A percentile compares a stretch with the other conserved stretches of the same genome.
Conservation (phyloP, 768 basidiomycete genomes). For the Suillus subalutaceus region DNA sequence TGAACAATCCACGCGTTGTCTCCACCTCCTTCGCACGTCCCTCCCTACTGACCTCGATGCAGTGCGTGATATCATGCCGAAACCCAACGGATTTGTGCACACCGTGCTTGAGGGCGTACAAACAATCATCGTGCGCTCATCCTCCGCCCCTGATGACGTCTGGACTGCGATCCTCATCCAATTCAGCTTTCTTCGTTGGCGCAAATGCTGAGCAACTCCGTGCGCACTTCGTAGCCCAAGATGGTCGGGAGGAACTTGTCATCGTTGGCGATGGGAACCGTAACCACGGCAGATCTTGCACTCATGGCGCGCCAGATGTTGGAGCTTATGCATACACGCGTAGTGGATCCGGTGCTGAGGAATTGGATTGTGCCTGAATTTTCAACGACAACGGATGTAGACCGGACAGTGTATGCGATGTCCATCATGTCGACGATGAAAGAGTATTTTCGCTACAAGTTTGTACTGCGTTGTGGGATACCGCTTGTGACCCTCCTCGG, state of each 20-base stretch:
- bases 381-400: conserved; percentile 32
- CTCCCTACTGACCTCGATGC: conserved; percentile 21
- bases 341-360: conserved; percentile 27
- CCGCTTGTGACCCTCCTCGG: conserved; percentile 27
- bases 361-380: conserved; percentile 34
- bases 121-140: conserved; percentile 38
- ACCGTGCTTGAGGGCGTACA: conserved; percentile 37
- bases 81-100: conserved; percentile 36
- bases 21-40: conserved; percentile 32
- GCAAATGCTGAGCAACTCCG: conserved; percentile 36
- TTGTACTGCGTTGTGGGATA: conserved; percentile 17
- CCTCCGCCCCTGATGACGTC: conserved; percentile 47
- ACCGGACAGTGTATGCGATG: conserved; percentile 28
- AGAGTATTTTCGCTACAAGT: conserved; percentile 22
- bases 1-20: conserved; percentile 24
- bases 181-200: conserved; percentile 37
- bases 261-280: conserved; percentile 15
- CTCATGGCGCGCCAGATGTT: conserved; percentile 28
- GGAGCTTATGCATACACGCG: conserved; percentile 23
- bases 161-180: conserved; percentile 47
- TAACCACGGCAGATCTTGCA: conserved; percentile 31
- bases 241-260: conserved; percentile 32
- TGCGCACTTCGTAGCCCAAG: conserved; percentile 37
- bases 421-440: conserved; percentile 33
- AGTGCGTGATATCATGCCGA: conserved; percentile 20